phyloP scores from a whole-genome alignment of 495 filamentous ascomycete genomes.

The Beverwykella pulmonaria region DNA sequence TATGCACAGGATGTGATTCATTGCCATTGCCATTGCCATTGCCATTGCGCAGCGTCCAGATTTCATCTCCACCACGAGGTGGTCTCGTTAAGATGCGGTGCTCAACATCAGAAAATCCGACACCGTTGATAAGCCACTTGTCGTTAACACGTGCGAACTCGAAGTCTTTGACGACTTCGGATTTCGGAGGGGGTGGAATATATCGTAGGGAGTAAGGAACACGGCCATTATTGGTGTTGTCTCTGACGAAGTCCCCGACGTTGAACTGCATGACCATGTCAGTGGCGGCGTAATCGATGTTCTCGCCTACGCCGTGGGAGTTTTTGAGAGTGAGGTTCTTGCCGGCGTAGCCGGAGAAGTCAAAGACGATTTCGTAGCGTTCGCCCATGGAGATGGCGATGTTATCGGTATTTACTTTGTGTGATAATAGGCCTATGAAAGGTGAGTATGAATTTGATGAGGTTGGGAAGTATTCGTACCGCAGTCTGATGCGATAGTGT shows the following conservation, averaged over 20 bases:
- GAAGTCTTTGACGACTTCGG: constrained; percentile 48
- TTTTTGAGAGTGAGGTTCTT: constrained; percentile 56
- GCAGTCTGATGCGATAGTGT: constrained; percentile 60
- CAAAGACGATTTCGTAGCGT: constrained; percentile 59
- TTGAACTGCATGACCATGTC: constrained; percentile 59
- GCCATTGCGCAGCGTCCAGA: constrained; percentile 52
- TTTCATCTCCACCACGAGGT: constrained; percentile 51
- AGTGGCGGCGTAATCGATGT: constrained; percentile 53
- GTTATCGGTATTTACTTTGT: constrained; percentile 43
- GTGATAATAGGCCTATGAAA: constrained; percentile 44
- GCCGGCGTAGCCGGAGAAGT: constrained; percentile 54
- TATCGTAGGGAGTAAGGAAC: constrained; percentile 43
- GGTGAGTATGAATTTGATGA: not conserved
- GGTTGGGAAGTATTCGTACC: constrained; percentile 26
- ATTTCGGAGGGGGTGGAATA: constrained; percentile 41
- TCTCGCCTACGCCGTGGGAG: constrained; percentile 46
- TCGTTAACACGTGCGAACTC: constrained; percentile 50
- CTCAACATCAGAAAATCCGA: constrained; percentile 52
- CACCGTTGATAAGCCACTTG: constrained; percentile 56
- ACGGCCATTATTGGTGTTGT: constrained; percentile 44
- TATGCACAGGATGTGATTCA: constrained; percentile 49
- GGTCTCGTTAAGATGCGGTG: constrained; percentile 56
- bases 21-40: constrained; percentile 12
- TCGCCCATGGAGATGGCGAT: constrained; percentile 57
- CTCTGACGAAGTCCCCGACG: constrained; percentile 50